Percentiles rank a stretch among this genome's conserved stretches.
Evolutionary conservation across 768 basidiomycete species (phyloP).

Genomic region (Scleroderma citrinum): DNA sequence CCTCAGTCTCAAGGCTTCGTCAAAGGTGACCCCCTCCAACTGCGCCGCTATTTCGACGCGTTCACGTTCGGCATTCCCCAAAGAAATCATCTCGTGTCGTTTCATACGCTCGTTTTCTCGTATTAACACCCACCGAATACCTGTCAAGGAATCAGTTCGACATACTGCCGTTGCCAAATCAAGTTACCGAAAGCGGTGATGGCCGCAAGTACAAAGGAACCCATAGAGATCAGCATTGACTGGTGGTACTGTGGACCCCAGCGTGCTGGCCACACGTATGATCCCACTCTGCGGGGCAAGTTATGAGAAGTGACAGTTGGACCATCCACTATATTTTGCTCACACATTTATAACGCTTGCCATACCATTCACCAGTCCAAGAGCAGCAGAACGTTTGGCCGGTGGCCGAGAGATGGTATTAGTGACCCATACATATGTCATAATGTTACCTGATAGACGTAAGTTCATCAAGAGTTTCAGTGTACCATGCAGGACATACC

Average conservation of each 20-base stretch:
- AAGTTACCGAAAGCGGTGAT: slow-evolving; percentile 31
- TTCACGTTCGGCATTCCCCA: slow-evolving; percentile 39
- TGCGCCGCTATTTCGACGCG: slow-evolving; percentile 54
- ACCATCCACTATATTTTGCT: slow-evolving; percentile 9
- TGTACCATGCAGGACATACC: slow-evolving; percentile 20
- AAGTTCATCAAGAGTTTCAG: neutral
- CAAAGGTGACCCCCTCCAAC: slow-evolving; percentile 53
- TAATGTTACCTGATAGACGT: slow-evolving; percentile 30
- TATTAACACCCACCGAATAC: slow-evolving; percentile 30
- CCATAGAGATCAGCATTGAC: slow-evolving; percentile 49
- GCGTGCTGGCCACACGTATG: slow-evolving; percentile 53
- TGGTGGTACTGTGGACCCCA: slow-evolving; percentile 62
- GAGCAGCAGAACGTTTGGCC: slow-evolving; percentile 44
- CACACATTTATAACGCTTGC: slow-evolving; percentile 56
- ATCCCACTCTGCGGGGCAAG: slow-evolving; percentile 41
- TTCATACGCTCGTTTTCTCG: slow-evolving; percentile 47
- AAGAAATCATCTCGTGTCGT: slow-evolving; percentile 37
- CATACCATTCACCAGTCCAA: slow-evolving; percentile 58
- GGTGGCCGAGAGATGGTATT: slow-evolving; percentile 58
- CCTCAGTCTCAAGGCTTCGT: slow-evolving; percentile 51
- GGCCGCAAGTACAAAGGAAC: slow-evolving; percentile 26
- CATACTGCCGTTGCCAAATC: too few species aligned
- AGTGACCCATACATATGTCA: slow-evolving; percentile 56
- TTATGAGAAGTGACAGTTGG: neutral
- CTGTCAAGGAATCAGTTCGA: too few species aligned